Conservation (phyloP, 305 asterid species). For the Stenogyne calaminthoides region DNA sequence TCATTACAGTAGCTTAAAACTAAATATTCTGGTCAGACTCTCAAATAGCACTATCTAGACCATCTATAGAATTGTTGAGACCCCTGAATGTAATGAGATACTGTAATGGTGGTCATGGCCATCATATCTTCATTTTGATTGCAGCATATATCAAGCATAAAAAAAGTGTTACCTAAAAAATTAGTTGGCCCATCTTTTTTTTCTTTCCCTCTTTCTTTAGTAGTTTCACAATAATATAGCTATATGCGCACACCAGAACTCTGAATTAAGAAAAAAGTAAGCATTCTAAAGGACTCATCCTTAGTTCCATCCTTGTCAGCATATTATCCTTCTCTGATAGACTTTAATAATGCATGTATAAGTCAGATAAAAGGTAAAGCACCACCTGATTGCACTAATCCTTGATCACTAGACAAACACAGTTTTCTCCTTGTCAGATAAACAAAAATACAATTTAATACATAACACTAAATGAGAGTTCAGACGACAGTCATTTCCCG, state of each 20-base stretch:
- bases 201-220: neutral
- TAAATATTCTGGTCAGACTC: neutral
- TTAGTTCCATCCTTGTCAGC: neutral
- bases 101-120: neutral
- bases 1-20: neutral
- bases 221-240: neutral
- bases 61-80: neutral
- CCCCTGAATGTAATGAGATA: neutral
- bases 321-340: conserved; percentile 10
- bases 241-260: neutral
- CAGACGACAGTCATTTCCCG: neutral
- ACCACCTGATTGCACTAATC: neutral
- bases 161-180: neutral
- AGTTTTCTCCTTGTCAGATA: neutral
- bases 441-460: neutral
- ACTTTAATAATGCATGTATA: neutral
- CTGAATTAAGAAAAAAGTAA: neutral
- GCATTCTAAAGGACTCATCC: neutral
- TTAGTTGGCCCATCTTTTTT: neutral
- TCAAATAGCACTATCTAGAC: neutral
- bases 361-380: neutral
- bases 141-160: neutral
- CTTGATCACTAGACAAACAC: neutral
- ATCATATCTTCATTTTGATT: neutral
- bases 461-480: neutral